These are phyloP conservation scores for Cicer pinnatifidum DNA, from an alignment of 306 rosid species.

Conservation along the genomic window DNA sequence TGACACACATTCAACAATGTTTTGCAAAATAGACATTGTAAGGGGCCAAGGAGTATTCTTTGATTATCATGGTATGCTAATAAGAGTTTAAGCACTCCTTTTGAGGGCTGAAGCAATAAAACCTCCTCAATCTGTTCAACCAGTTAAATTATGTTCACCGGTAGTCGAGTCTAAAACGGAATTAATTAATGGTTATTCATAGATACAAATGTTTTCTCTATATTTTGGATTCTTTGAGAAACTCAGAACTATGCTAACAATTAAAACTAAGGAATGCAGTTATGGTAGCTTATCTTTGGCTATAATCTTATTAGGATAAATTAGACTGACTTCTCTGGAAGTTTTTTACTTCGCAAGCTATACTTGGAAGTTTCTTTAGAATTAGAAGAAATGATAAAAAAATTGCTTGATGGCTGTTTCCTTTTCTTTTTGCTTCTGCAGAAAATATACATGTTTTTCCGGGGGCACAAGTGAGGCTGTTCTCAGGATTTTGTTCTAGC, in stretches of 20 bases:
- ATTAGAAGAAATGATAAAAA: constrained; percentile 14
- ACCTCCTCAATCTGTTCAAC: not conserved
- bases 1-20: not conserved
- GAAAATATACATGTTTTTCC: constrained; percentile 91
- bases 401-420: constrained; percentile 24
- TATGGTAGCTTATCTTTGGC: constrained; percentile 5
- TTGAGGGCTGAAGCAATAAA: not conserved
- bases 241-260: not conserved
- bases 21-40: not conserved
- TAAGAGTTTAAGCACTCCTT: constrained; percentile 17
- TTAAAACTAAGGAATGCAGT: not conserved
- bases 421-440: constrained; percentile 54
- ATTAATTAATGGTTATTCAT: not conserved
- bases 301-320: not conserved
- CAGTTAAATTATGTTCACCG: not conserved
- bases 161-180: not conserved
- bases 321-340: not conserved
- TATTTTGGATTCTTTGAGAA: not conserved
- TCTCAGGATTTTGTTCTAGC: constrained; percentile 38
- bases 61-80: not conserved
- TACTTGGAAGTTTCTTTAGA: not conserved
- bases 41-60: not conserved
- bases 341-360: constrained; percentile 2
- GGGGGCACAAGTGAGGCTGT: constrained; percentile 77
- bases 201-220: not conserved